phyloP scores from a whole-genome alignment of 441 rosid genomes.

The Eugenia klotzschiana region DNA sequence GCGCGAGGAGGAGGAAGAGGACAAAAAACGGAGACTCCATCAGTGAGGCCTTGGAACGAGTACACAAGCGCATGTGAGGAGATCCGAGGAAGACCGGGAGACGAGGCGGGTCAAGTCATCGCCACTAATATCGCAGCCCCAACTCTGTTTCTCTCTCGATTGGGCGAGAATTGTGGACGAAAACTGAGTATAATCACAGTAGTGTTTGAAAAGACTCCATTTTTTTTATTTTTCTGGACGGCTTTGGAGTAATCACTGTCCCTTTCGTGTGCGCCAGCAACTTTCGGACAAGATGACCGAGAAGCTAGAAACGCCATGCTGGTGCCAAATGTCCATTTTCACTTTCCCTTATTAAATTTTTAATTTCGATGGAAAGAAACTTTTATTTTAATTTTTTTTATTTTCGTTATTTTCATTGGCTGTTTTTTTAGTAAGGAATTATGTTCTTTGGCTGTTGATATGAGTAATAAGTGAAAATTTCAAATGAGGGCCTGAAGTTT shows the following conservation, averaged over 20 bases:
- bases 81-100: neutral
- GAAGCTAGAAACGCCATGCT: neutral
- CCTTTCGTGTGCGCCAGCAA: neutral
- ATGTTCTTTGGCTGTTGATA: no score
- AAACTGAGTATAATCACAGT: neutral
- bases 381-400: no score
- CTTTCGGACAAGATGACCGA: neutral
- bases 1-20: neutral
- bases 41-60: neutral
- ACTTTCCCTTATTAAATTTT: neutral
- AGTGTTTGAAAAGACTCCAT: neutral
- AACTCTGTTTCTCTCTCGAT: neutral
- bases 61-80: neutral
- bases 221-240: neutral
- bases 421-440: no score
- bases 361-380: neutral
- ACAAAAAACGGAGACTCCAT: neutral
- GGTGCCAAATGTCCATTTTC: neutral
- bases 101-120: neutral
- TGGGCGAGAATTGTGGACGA: neutral
- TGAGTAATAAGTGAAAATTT: no score
- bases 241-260: neutral
- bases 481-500: no score
- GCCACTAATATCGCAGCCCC: neutral
- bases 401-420: no score